Base-by-base conservation (phyloP, 495 filamentous ascomycete species). In the Cenococcum geophilum region DNA sequence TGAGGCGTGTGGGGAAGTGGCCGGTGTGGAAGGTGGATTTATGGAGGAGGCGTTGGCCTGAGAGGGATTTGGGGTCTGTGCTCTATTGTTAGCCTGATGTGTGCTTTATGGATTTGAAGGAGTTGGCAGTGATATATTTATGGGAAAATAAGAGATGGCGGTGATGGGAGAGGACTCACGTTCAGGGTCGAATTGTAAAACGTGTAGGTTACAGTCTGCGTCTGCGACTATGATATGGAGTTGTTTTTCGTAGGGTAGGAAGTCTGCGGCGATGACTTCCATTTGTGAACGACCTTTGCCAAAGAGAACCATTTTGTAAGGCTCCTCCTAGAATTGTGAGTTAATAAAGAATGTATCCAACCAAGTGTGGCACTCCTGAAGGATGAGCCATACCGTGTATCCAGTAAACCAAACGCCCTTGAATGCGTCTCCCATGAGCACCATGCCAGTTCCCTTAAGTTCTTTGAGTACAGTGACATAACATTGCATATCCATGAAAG, bases 401-500 rank as follows among this genome's bases (percentile, higher is more conserved):
- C 93, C 93, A 16, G 86, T 87, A 61, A 99, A 95, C 91, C 92
- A 96, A 11, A 96, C 77, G 0, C 92, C 92, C 73, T 96, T 96
- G 66, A 92, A 80, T 5, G 88, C 92, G 76, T 99, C 93, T 0
- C 86, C 88, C 71, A 96, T 79, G 4, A 95, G 74, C 65, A 84
- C 89, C 70, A 97, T 78, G 4, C 92, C 92, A 0, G 91, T 95
- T 1, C 87, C 85, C 23, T 81, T 81, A 40, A 97, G 78, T 64
- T 89, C 88, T 70, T 91, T 95, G 50, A 87, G 84, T 4, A 86
- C 81, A 1, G 82, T 89, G 34, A 95, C 88, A 72, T 92, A 92
- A 74, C 88, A 91, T 76, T 89, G 92, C 86, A 96, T 91, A 68
- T 99, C 93, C 84, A 99, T 89, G 68, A 99, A 99, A 0, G 93